A percentile compares a stretch with the other conserved stretches of the same genome.
phyloP scores from a whole-genome alignment of 306 rosid genomes.

The Neltuma alba region DNA sequence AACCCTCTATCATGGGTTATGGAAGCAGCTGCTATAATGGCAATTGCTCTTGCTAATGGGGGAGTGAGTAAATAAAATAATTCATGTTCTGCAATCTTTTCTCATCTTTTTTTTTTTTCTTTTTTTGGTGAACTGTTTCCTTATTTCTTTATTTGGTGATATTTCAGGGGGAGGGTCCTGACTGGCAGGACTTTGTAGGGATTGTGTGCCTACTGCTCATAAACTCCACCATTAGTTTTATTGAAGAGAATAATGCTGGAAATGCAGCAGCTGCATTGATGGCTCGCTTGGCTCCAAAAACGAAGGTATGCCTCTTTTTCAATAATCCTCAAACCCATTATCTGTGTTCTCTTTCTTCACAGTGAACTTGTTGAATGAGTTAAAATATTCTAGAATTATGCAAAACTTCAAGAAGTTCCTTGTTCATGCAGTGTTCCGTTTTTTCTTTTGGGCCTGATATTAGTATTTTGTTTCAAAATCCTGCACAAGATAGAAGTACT shows the following conservation, averaged over 20 bases:
- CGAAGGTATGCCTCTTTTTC: slow-evolving; percentile 51
- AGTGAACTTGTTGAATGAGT: background rate
- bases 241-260: slow-evolving; percentile 90
- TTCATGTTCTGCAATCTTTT: slow-evolving; percentile 8
- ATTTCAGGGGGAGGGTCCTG: slow-evolving; percentile 85
- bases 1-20: slow-evolving; percentile 95
- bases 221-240: slow-evolving; percentile 89
- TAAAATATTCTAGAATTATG: background rate
- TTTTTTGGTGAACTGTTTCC: background rate
- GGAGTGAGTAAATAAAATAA: slow-evolving; percentile 61
- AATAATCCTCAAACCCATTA: slow-evolving; percentile 20
- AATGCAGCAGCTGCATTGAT: slow-evolving; percentile 84
- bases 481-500: no score
- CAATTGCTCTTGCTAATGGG: slow-evolving; percentile 83
- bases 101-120: background rate
- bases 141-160: slow-evolving; percentile 27
- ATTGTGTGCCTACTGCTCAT: slow-evolving; percentile 68
- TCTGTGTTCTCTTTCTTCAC: background rate
- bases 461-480: no score
- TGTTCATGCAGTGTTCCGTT: background rate
- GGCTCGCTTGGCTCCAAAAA: slow-evolving; percentile 87
- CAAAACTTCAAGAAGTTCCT: background rate
- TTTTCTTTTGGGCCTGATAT: no score
- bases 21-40: slow-evolving; percentile 97
- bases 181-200: slow-evolving; percentile 93